These are phyloP conservation scores for Fusarium beomiforme DNA, from an alignment of 2,329 filamentous ascomycete species.

Conservation along the genomic window DNA sequence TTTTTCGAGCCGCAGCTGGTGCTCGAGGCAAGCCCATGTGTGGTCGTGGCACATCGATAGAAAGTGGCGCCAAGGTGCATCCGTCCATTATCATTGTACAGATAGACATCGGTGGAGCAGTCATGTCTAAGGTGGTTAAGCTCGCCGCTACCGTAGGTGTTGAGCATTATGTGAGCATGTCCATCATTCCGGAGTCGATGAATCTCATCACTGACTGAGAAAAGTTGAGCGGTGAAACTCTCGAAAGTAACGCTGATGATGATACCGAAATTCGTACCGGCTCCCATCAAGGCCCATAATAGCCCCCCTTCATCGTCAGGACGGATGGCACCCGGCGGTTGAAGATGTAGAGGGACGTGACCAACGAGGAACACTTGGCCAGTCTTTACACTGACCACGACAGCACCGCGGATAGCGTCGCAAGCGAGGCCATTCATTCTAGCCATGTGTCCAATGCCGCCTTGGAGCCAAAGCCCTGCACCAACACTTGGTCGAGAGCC, in stretches of 20 bases:
- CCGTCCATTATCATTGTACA: slow-evolving; percentile 59
- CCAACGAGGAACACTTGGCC: slow-evolving; percentile 62
- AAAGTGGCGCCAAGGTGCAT: slow-evolving; percentile 63
- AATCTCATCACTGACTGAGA: slow-evolving; percentile 53
- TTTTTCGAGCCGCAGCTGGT: no score
- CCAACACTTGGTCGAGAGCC: slow-evolving; percentile 72
- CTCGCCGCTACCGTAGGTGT: slow-evolving; percentile 51
- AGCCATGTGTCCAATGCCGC: slow-evolving; percentile 70
- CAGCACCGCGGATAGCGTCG: slow-evolving; percentile 68
- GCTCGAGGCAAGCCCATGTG: slow-evolving; percentile 4
- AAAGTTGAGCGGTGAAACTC: slow-evolving; percentile 54
- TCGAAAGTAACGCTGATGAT: slow-evolving; percentile 64
- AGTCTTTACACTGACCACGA: slow-evolving; percentile 63
- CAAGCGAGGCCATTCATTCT: slow-evolving; percentile 66
- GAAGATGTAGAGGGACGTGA: slow-evolving; percentile 57
- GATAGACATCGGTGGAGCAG: slow-evolving; percentile 64
- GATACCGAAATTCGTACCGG: slow-evolving; percentile 69
- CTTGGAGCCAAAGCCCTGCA: slow-evolving; percentile 71
- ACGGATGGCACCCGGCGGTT: slow-evolving; percentile 52
- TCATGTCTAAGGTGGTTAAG: slow-evolving; percentile 53
- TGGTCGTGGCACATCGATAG: slow-evolving; percentile 55
- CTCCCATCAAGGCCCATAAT: slow-evolving; percentile 67
- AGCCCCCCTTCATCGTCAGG: slow-evolving; percentile 61
- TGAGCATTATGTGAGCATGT: slow-evolving; percentile 48
- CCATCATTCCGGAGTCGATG: slow-evolving; percentile 46